Evolutionary conservation across 2,329 filamentous ascomycete species (phyloP), one percentile per base, ranked within the genome.

Genomic region (Bertia moriformis): DNA sequence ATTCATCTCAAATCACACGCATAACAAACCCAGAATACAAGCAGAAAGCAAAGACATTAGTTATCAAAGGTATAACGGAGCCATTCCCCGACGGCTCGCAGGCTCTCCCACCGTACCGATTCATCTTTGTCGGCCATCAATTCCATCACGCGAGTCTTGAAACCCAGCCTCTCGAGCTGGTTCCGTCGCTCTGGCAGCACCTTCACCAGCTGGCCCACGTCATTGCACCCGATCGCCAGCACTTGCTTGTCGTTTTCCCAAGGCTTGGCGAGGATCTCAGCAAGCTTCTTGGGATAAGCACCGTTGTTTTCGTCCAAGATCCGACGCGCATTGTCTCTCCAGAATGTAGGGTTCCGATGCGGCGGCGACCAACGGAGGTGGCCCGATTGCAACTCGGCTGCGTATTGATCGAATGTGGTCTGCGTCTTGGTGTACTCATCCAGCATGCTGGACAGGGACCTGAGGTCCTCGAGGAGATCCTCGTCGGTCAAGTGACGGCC

Each of bases 281-380:
- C 73, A 38, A 85, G 63, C 54, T 79, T 78, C 55, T 69, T 73
- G 19, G 73, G 73, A 32, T 84, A 57, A 39, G 73, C 73, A 2
- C 73, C 76, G 46, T 76, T 71, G 43, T 76, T 68, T 38, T 81
- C 71, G 40, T 83, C 78, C 38, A 84, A 58, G 43, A 84, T 83
- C 41, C 69, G 68, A 19, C 73, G 69, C 7, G 80, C 78, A 48
- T 85, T 83, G 42, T 84, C 80, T 41, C 69, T 67, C 80, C 80
- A 85, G 60, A 85, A 85, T 4, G 68, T 69, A 32, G 71, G 66
- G 54, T 77, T 81, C 46, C 75, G 71, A 57, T 85, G 80, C 4
- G 80, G 78, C 33, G 80, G 80, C n/a, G 75, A 81, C 80, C 80
- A 85, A 45, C 78, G 73, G 19, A 85, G 63, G 52, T 83, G 78